Percentiles rank a stretch among this genome's conserved stretches.
Conservation (phyloP, 345 rosid species). For the Erucastrum elatum region DNA sequence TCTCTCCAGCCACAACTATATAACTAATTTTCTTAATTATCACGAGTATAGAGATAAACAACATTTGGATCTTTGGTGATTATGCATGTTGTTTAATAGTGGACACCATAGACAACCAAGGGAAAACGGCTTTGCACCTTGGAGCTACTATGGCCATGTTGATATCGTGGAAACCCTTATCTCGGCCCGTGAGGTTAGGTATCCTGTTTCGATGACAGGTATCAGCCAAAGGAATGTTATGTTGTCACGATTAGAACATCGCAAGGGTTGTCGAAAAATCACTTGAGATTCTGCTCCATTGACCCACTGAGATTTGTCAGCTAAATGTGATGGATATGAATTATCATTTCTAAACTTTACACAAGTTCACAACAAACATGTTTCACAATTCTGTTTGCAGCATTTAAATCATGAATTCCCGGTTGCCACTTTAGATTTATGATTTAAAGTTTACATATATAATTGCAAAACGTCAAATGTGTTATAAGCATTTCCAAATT, state of each 20-base stretch:
- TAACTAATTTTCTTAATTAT: neutral
- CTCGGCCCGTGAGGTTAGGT: neutral
- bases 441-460: neutral
- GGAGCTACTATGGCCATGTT: slow-evolving; percentile 67
- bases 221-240: neutral
- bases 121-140: slow-evolving; percentile 61
- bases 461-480: neutral
- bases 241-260: neutral
- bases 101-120: slow-evolving; percentile 56
- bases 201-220: neutral
- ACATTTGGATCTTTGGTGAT: neutral
- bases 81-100: slow-evolving; percentile 63
- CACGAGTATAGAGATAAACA: neutral
- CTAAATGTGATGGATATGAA: slow-evolving; percentile 46
- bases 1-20: neutral
- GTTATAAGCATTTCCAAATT: neutral
- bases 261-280: slow-evolving; percentile 34
- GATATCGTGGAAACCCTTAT: too few relatives aligned
- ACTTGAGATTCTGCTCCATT: slow-evolving; percentile 49
- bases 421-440: neutral
- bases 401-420: neutral
- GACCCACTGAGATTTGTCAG: slow-evolving; percentile 47
- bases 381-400: neutral
- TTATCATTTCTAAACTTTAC: slow-evolving; percentile 16
- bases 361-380: neutral